Base-by-base conservation (phyloP, 352 stramenopile species). In the Phytopythium ostracodes region DNA sequence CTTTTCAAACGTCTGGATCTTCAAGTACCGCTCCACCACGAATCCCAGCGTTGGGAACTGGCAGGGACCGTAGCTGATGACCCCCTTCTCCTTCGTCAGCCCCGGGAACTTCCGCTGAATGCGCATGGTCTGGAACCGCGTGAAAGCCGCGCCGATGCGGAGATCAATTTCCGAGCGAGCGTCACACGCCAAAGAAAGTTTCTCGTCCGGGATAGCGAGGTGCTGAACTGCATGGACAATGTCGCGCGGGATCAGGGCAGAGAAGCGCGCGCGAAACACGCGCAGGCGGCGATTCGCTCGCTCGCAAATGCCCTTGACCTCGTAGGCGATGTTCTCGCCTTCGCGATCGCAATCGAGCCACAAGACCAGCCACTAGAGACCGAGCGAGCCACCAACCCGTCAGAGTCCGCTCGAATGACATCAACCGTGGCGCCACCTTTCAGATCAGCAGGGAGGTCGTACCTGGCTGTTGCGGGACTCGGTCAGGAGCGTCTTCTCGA, bases 271-370 rank as follows among this genome's bases (percentile, higher is more conserved):
- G 14, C 96, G 91, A 18, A 80, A 87, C 2, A 98, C 88, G 29
- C 81, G 78, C 17, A 98, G 62, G 9, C 71, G 70, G 4, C 42
- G 61, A 60, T 96, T 97, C 11, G 73, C 82, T 33, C 73, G 79
- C 44, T 87, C 77, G 59, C 93, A 98, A 9, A 98, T 76, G 35
- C 76, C 51, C 43, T 97, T 96, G 33, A 98, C 90, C 72, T 99
- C 98, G 70, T 98, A 98, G 15, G 91, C 96, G 68, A 99, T 99
- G 57, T 98, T 98, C 72, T 99, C 98, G n/a, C 98, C 98, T 72
- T 99, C 98, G 29, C 97, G 91, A 92, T 99, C 98, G 67, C 98
- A 99, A 94, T 99, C 98, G 25, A 99, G 76, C 98, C 98, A 99
- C 35, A 99, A 75, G 35, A 98, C 81, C 1, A 99, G 84, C 80